Base-by-base conservation (phyloP, 495 filamentous ascomycete species). In the Parachaetomium inaequale region DNA sequence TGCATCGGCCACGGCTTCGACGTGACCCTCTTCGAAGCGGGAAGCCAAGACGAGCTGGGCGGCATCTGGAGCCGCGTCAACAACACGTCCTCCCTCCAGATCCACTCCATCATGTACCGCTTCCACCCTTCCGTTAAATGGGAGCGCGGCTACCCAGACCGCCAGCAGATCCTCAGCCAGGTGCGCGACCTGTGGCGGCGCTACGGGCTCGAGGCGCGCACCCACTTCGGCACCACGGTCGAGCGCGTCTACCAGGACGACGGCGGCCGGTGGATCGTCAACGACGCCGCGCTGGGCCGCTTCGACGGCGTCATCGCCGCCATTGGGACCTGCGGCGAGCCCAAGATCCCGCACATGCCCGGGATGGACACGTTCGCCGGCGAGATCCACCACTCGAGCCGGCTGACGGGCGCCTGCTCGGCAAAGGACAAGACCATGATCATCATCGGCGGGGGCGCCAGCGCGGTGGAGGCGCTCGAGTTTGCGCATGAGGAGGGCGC, bases 1-100 rank as follows among this genome's bases (percentile, higher is more conserved):
- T 93, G 90, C 73, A 84, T 93, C 31, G 90, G 90, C 14, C 90
- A 96, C 85, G 89, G 90, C 50, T 92, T 93, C 60, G 90, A 94
- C 69, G 87, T 91, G 5, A 78, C 80, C 29, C 82, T 96, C 36
- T 93, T 95, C 64, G 91, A 94, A 68, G 81, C 83, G 3, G 85
- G 89, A 28, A 66, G 79, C 4, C 76, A 82, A 58, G 77, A 86
- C 7, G 79, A 82, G 29, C 64, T 93, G 4, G 91, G 91, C 49
- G 91, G 91, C 2, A 95, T 95, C 38, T 96, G 91, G 90, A 90
- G 86, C 62, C 47, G 21, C 21, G 91, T 93, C 43, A 93, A 93
- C 78, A 89, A 88, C 61, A 93, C 90, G 11, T 91, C 88, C 1
- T 81, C 87, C 45, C 82, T 94, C 0, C 90, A 94, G 65, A 90